Conservation (phyloP, 108 stramenopile species). For the Fragilaria crotonensis region DNA sequence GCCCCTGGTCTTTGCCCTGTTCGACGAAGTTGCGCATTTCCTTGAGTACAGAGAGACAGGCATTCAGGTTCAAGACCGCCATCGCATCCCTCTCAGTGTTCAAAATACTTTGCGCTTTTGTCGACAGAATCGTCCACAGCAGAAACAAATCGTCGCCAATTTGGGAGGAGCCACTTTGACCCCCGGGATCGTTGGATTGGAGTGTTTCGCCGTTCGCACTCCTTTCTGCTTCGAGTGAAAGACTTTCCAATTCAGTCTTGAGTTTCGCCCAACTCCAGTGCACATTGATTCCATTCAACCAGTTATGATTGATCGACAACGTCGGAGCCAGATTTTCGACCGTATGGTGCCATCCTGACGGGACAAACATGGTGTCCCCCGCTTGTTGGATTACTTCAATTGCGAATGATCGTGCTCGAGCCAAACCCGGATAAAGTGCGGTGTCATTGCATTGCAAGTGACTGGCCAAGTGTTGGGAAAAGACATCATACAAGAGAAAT, state of each 20-base stretch:
- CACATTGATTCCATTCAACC: constrained; percentile 35
- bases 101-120: neutral
- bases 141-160: constrained; percentile 7
- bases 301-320: constrained; percentile 63
- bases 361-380: constrained; percentile 62
- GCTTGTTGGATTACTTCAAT: constrained; percentile 32
- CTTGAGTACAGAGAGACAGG: neutral
- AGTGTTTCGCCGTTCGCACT: too few species aligned
- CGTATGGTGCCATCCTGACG: constrained; percentile 50
- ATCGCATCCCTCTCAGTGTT: neutral
- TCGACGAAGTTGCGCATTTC: neutral
- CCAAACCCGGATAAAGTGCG: constrained; percentile 6
- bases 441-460: constrained; percentile 2
- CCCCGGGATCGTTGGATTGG: too few species aligned
- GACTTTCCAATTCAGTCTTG: constrained; percentile 3
- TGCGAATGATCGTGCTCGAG: neutral
- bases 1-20: neutral
- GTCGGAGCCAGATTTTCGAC: constrained; percentile 55
- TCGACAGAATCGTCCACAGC: constrained; percentile 5
- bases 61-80: neutral
- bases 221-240: too few species aligned
- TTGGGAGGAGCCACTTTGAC: neutral
- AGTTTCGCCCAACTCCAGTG: constrained; percentile 13
- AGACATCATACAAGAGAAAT: constrained; percentile 7
- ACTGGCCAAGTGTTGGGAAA: constrained; percentile 5